Conservation (phyloP, 331 rosid species). For the Malus hybrid region DNA sequence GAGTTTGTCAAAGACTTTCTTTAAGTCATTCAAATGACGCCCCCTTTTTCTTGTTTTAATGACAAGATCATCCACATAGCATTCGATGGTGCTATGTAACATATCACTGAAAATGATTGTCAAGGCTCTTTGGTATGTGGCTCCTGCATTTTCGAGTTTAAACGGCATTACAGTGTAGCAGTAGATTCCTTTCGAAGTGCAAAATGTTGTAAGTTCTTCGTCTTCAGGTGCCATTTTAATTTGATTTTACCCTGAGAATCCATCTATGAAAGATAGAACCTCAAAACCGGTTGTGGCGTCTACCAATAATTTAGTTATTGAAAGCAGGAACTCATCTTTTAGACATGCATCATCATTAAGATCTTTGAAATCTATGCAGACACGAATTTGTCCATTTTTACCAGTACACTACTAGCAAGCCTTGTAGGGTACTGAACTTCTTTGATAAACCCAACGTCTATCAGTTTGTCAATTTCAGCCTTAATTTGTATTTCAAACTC, state of each 20-base stretch:
- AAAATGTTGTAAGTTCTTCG: not conserved
- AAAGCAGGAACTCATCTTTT: not conserved
- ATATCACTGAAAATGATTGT: not conserved
- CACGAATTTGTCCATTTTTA: not conserved
- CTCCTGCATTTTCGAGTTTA: not conserved
- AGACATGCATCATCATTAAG: not conserved
- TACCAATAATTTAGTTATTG: not conserved
- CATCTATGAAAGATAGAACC: not conserved
- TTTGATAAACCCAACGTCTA: not conserved
- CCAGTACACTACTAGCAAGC: not conserved
- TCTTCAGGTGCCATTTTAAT: not conserved
- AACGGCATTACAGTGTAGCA: not conserved
- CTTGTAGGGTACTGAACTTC: not conserved
- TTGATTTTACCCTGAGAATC: too few relatives aligned
- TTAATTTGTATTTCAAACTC: not conserved
- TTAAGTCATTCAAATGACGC: not conserved
- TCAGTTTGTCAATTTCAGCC: not conserved
- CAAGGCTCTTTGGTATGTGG: not conserved
- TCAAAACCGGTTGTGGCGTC: not conserved
- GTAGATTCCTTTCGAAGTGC: not conserved
- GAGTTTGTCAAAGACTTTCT: not conserved
- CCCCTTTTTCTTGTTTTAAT: not conserved
- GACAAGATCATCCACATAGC: not conserved
- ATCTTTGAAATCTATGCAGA: not conserved
- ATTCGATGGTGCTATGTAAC: not conserved